These are phyloP conservation scores for Talaromyces sp. DNA, from an alignment of 2,329 filamentous ascomycete species.

Conservation along the genomic window DNA sequence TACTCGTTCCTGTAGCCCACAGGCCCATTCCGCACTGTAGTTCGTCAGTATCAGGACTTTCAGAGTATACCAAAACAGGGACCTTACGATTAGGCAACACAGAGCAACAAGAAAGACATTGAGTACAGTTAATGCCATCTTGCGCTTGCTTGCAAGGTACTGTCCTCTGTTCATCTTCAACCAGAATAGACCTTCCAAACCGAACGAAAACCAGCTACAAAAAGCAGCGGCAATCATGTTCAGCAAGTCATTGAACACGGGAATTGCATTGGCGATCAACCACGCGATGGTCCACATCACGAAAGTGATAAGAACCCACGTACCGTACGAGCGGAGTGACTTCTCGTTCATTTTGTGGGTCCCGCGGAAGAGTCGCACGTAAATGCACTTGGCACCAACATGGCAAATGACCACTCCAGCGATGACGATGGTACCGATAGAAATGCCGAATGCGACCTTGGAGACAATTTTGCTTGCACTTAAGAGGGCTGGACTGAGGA, in stretches of 20 bases:
- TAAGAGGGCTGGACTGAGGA: conserved; percentile 67
- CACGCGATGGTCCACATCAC: conserved; percentile 62
- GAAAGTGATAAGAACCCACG: conserved; percentile 61
- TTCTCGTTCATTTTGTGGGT: conserved; percentile 56
- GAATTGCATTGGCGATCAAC: conserved; percentile 69
- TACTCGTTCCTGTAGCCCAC: no score
- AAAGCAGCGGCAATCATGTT: conserved; percentile 64
- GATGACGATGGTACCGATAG: conserved; percentile 69
- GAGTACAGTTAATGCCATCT: conserved; percentile 29
- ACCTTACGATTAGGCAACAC: conserved; percentile 9
- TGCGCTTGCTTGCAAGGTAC: conserved; percentile 32
- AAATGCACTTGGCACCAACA: conserved; percentile 67
- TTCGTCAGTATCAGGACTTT: no score
- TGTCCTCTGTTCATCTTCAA: conserved; percentile 38
- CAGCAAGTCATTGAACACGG: conserved; percentile 67
- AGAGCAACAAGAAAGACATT: conserved; percentile 26
- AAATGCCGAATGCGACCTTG: conserved; percentile 68
- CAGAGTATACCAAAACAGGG: background rate
- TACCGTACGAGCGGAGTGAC: conserved; percentile 51
- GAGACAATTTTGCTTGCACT: conserved; percentile 59
- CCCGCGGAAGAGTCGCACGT: conserved; percentile 63
- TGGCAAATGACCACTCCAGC: conserved; percentile 70
- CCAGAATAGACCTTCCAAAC: conserved; percentile 34
- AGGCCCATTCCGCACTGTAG: no score
- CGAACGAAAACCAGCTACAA: conserved; percentile 21